Conservation (phyloP, 352 stramenopile genomes). For the Halophytophthora polymorphica region DNA sequence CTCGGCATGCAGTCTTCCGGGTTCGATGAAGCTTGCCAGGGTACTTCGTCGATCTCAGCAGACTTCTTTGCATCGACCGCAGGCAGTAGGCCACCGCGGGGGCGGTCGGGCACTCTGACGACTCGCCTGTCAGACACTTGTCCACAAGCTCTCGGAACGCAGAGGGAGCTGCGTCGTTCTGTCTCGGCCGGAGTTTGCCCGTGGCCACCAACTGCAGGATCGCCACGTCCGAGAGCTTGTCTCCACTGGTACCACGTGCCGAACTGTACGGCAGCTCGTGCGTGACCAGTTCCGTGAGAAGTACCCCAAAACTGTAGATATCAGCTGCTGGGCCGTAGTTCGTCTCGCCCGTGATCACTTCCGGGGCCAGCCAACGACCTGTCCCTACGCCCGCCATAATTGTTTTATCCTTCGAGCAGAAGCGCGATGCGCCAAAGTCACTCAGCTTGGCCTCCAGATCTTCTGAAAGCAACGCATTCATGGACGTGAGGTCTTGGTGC, state of each 20-base stretch:
- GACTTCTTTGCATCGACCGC: too few species aligned
- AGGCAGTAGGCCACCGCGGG: too few species aligned
- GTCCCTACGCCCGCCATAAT: conserved; percentile 49
- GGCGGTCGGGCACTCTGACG: too few species aligned
- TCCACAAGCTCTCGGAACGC: too few species aligned
- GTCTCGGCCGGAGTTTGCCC: conserved; percentile 23
- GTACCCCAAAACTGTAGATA: conserved; percentile 51
- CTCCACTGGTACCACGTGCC: conserved; percentile 22
- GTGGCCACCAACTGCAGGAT: conserved; percentile 46
- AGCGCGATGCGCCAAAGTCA: conserved; percentile 26
- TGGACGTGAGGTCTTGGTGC: conserved; percentile 57
- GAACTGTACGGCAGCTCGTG: conserved; percentile 39
- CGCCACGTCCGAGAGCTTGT: conserved; percentile 48
- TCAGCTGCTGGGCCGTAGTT: conserved; percentile 47
- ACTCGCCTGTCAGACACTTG: too few species aligned
- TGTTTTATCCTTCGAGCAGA: conserved; percentile 25
- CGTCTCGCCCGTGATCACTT: conserved; percentile 43
- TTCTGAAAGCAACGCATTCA: conserved; percentile 40
- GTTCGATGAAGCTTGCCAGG: too few species aligned
- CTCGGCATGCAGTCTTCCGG: too few species aligned
- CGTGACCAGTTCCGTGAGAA: conserved; percentile 47
- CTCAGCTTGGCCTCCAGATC: too few species aligned
- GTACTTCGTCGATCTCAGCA: too few species aligned
- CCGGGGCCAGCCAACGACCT: conserved; percentile 50
- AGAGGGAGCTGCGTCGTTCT: too few species aligned